These are phyloP conservation scores for Exophiala mesophila DNA, from an alignment of 2,329 filamentous ascomycete genomes.

Conservation along the genomic window DNA sequence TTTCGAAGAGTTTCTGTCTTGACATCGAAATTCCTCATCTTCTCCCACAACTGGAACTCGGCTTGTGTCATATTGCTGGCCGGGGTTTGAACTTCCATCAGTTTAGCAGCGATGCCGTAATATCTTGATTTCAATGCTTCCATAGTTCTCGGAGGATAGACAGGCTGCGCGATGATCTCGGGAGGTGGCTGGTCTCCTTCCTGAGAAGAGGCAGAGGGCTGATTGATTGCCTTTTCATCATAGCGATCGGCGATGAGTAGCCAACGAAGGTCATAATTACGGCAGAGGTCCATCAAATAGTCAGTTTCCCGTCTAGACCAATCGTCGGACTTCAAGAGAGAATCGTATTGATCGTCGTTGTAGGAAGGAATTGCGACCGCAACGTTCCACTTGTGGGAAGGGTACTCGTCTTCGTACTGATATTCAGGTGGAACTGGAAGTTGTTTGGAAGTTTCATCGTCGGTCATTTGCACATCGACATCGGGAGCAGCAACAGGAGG, in stretches of 20 bases:
- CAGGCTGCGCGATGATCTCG: slow-evolving; percentile 23
- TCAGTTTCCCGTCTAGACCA: slow-evolving; percentile 95
- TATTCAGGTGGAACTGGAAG: slow-evolving; percentile 29
- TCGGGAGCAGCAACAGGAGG: slow-evolving; percentile 27
- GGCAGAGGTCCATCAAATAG: slow-evolving; percentile 71
- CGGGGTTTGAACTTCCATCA: slow-evolving; percentile 75
- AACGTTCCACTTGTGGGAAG: slow-evolving; percentile 85
- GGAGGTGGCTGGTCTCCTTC: slow-evolving; percentile 32
- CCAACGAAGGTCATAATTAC: slow-evolving; percentile 84
- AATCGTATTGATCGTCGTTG: slow-evolving; percentile 78
- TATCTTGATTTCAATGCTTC: slow-evolving; percentile 90
- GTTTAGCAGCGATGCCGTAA: slow-evolving; percentile 77
- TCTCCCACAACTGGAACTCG: slow-evolving; percentile 78
- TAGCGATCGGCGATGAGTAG: slow-evolving; percentile 89
- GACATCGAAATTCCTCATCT: slow-evolving; percentile 81
- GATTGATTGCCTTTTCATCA: slow-evolving; percentile 49
- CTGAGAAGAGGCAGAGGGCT: slow-evolving; percentile 5
- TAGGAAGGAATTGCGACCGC: slow-evolving; percentile 74
- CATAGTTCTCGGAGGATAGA: slow-evolving; percentile 58
- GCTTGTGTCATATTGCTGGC: slow-evolving; percentile 80
- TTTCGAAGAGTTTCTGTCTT: slow-evolving; percentile 75
- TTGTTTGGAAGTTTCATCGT: slow-evolving; percentile 24
- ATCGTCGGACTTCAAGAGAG: slow-evolving; percentile 65
- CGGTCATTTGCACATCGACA: slow-evolving; percentile 29
- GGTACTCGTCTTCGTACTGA: slow-evolving; percentile 43